Evolutionary conservation across 805 yeast species (phyloP), one percentile per base, ranked within the genome.

Genomic region (Metschnikowia arizonensis): DNA sequence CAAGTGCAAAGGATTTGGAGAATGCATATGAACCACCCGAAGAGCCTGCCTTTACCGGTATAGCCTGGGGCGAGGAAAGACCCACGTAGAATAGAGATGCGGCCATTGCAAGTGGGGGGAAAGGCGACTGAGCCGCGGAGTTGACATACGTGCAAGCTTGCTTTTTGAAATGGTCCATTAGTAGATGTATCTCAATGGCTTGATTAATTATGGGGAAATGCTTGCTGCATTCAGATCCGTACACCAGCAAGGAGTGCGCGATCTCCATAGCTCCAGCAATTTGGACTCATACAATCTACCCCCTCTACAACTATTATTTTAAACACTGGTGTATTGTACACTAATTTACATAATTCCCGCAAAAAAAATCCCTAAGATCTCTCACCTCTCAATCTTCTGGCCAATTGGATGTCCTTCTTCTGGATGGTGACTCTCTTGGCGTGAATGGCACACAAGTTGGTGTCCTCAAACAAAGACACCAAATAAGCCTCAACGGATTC

Each of bases 371-470:
- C 51, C 50, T 81, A 86, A 58, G 91, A 80, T 83, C 93, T 84
- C 78, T 86, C 95, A 73, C 97, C 98, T 77, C 97, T 85, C 69
- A 91, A 82, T 79, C 98, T 86, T 78, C 97, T 86, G 58, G 98
- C 99, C 67, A 91, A 80, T 68, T 90, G 96, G 69, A 91, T 88
- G 73, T 91, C 99, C 77, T 90, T 90, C 88, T 89, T 91, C 81
- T 88, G 96, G 65, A 91, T 88, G 56, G 99, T 91, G 60, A 91
- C 98, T 77, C 99, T 85, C 83, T 93, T 91, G 64, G 98, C 99
- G 74, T 91, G 99, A 59, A 89, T 88, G 56, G 98, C 97, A 77
- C 97, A 93, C 77, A 91, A 81, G 79, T 90, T 91, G 57, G 98
- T 93, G 73, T 93, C 98, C 78, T 91, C 98, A 60, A 91, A 93